Evolutionary conservation across 73 alveolate species (phyloP), one percentile per base, ranked within the genome.

Genomic region (Uronychia binucleata): DNA sequence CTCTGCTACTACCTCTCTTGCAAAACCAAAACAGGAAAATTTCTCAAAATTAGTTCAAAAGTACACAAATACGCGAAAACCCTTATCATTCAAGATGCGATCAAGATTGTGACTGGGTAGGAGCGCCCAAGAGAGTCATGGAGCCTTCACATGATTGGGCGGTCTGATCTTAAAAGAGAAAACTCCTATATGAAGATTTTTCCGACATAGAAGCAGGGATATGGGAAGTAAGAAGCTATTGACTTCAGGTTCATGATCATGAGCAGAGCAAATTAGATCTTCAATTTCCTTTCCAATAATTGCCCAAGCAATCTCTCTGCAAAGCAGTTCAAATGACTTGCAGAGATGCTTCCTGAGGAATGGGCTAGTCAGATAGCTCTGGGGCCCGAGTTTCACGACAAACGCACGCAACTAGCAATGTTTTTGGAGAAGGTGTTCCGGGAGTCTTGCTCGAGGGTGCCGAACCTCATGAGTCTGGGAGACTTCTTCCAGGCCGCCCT

Each of bases 361-460:
- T 46, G 67, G 67, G 67, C 67, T 46, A 46, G 19, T 46, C 19
- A 5, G n/a, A 5, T 46, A 5, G 5, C 67, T 19, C 5, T 46
- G 67, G 67, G 67, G 19, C 67, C 67, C 5, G 67, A 46, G 67
- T 46, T 46, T 46, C 67, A 46, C 67, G 67, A 46, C 67, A 46
- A 46, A 46, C 19, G 67, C 5, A 46, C 67, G 19, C 67, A 46
- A 46, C 67, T 46, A 5, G n/a, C 5, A 46, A 46, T 46, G 67
- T 46, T 11, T 19, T 19, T 46, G 67, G 67, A 46, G 67, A 46
- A 46, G 67, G 19, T 46, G 5, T 46, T 46, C 19, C 5, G 67
- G 67, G 67, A 46, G 19, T 11, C n/a, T 46, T 46, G 67, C 19
- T 46, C 67, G 19, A 46, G 67, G 67, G 67, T 46, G 5, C 67